Conservation (phyloP, 2,329 filamentous ascomycete species). For the Fusarium tjaetaba region DNA sequence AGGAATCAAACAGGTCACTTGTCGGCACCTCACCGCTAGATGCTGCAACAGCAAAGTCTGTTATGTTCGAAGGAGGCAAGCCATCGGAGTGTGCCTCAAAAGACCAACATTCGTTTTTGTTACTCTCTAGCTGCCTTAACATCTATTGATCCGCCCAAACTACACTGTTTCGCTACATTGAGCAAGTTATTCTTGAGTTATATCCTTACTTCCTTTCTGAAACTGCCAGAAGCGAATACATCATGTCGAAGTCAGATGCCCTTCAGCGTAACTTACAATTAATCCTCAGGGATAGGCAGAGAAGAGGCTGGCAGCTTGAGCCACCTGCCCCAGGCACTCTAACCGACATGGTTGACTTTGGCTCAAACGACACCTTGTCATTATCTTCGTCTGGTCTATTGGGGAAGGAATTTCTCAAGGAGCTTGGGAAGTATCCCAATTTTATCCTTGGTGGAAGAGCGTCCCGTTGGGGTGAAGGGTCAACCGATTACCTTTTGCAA, state of each 20-base stretch:
- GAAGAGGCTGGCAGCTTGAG: neutral
- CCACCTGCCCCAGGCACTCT: neutral
- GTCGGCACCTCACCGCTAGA: neutral
- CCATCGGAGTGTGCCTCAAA: neutral
- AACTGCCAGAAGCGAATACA: neutral
- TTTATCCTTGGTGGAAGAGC: neutral
- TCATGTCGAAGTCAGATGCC: neutral
- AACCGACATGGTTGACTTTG: neutral
- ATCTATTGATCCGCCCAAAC: no score
- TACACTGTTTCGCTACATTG: no score
- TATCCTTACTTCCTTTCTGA: neutral
- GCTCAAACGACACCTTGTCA: constrained; percentile 1
- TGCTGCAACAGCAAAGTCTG: no score
- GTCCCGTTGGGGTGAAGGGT: neutral
- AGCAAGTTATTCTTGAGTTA: neutral
- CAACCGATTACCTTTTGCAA: neutral
- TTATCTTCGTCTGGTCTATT: neutral
- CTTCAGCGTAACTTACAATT: neutral
- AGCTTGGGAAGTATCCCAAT: neutral
- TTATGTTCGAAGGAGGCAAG: no score
- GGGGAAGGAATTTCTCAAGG: neutral
- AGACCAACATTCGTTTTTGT: neutral
- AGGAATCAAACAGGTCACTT: neutral
- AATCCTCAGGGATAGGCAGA: neutral
- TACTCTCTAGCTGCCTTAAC: neutral